A percentile compares a stretch with the other conserved stretches of the same genome.
These are phyloP conservation scores for Clavispora phyllophila DNA, from an alignment of 805 yeast species.

Conservation along the genomic window DNA sequence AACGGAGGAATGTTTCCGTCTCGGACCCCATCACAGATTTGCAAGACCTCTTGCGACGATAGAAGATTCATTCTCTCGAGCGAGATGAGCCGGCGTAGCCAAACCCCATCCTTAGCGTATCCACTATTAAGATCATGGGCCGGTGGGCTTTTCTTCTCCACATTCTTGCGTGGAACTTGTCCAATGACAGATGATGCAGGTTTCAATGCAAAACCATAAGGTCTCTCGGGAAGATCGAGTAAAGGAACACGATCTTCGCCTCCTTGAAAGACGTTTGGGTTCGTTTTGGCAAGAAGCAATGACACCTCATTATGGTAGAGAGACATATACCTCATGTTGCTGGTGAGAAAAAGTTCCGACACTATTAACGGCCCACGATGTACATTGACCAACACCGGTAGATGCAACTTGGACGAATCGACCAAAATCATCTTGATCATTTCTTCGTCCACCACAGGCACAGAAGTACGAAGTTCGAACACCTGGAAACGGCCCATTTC, in stretches of 20 bases:
- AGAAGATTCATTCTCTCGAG: conserved; percentile 24
- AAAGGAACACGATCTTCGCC: conserved; percentile 22
- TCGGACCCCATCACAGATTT: conserved; percentile 32
- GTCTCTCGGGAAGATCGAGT: conserved; percentile 25
- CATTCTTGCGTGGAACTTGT: background rate
- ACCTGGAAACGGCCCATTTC: conserved; percentile 30
- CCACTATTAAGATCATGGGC: background rate
- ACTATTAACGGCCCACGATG: conserved; percentile 31
- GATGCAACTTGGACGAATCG: conserved; percentile 25
- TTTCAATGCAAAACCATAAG: background rate
- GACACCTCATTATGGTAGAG: conserved; percentile 34
- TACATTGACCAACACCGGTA: conserved; percentile 25
- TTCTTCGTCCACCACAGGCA: conserved; percentile 26
- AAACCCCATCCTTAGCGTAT: conserved; percentile 31
- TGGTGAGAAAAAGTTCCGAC: conserved; percentile 33
- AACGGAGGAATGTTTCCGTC: conserved; percentile 34
- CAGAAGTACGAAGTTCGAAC: conserved; percentile 20
- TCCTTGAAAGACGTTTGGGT: conserved; percentile 19
- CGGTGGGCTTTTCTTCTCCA: conserved; percentile 16
- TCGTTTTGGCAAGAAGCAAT: conserved; percentile 25
- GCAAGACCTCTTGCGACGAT: conserved; percentile 26
- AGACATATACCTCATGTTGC: conserved; percentile 31
- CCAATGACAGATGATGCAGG: conserved; percentile 3
- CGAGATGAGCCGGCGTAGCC: conserved; percentile 31
- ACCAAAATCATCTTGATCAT: conserved; percentile 24